A percentile compares a stretch with the other conserved stretches of the same genome.
These are phyloP conservation scores for Pseudocercospora macadamiae DNA, from an alignment of 2,329 filamentous ascomycete genomes.

Conservation along the genomic window DNA sequence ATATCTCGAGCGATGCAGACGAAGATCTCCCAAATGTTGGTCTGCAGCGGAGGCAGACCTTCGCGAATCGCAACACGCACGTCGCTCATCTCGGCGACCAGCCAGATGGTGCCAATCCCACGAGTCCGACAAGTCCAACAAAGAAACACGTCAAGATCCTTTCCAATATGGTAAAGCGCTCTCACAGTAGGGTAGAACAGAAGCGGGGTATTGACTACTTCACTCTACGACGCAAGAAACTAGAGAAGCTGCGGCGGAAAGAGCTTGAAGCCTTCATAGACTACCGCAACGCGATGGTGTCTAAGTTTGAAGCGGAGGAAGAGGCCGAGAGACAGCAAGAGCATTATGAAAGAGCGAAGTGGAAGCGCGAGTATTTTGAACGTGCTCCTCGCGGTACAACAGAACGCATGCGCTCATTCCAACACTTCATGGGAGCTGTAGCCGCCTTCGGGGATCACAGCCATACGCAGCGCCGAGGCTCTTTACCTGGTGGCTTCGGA, in stretches of 20 bases:
- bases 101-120: conserved; percentile 10
- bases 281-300: conserved; percentile 38
- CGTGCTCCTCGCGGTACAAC: conserved; percentile 34
- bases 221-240: conserved; percentile 33
- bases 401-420: conserved; percentile 36
- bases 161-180: conserved; percentile 15
- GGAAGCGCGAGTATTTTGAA: conserved; percentile 39
- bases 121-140: conserved; percentile 23
- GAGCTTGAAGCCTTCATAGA: conserved; percentile 35
- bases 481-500: conserved; percentile 26
- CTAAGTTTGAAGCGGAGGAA: conserved; percentile 37
- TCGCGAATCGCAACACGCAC: conserved; percentile 23
- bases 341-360: conserved; percentile 35
- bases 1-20: conserved; percentile 39
- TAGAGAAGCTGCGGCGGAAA: conserved; percentile 35
- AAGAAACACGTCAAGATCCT: conserved; percentile 21
- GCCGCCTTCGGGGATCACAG: conserved; percentile 28
- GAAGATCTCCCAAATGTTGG: conserved; percentile 36
- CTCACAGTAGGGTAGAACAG: conserved; percentile 15
- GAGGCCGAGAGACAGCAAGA: conserved; percentile 33
- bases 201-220: conserved; percentile 32
- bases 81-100: conserved; percentile 20
- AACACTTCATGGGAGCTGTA: conserved; percentile 34
- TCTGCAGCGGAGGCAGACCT: conserved; percentile 28
- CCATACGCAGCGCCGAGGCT: conserved; percentile 27